Evolutionary conservation across 345 rosid species (phyloP).

Genomic region (Hirschfeldia incana): DNA sequence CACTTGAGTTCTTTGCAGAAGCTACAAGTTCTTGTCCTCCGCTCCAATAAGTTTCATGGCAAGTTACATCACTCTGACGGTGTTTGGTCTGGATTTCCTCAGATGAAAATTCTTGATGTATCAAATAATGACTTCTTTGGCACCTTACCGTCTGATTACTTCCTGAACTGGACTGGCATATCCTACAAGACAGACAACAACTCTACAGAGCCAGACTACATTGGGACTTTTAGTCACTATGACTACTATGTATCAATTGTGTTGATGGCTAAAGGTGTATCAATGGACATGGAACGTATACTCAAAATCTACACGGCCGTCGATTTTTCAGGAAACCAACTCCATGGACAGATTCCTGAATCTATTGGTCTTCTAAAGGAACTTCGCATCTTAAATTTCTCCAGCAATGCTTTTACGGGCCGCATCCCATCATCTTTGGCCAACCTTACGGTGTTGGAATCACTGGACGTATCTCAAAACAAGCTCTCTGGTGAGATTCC

Average conservation of each 20-base stretch:
- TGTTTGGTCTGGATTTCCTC: background rate
- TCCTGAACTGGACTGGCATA: background rate
- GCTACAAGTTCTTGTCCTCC: constrained; percentile 4
- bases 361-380: background rate
- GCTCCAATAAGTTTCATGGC: background rate
- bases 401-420: background rate
- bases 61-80: background rate
- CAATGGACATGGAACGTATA: background rate
- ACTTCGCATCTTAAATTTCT: background rate
- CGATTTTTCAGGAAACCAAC: background rate
- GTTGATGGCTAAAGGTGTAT: background rate
- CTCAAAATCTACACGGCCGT: background rate
- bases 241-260: no score
- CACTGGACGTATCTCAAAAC: background rate
- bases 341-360: background rate
- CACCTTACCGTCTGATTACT: background rate
- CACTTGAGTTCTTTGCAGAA: background rate
- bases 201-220: background rate
- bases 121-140: background rate
- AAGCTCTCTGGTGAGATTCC: background rate
- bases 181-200: background rate
- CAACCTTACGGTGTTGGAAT: background rate
- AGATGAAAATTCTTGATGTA: background rate
- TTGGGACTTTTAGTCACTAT: no score
- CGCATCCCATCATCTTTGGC: background rate